Evolutionary conservation across 2,329 filamentous ascomycete genomes (phyloP), one percentile per base, ranked within the genome.

Genomic region (Clonostachys byssicola): DNA sequence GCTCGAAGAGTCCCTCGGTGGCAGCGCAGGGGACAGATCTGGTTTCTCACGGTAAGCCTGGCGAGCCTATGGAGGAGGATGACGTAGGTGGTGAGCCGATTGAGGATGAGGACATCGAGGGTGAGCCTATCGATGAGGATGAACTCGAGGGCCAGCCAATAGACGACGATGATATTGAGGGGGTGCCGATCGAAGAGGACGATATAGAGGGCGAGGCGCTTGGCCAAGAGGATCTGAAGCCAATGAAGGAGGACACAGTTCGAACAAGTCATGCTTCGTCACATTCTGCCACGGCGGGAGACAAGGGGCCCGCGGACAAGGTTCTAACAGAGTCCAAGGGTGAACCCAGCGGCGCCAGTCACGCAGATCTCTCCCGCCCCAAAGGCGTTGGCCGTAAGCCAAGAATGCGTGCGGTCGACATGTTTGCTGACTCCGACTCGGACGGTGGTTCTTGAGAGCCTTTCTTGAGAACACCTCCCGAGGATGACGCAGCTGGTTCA

Each of bases 371-470:
- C 14, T 39, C 36, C 14, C 14, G 36, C 14, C 7, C 36, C 14
- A 39, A n/a, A n/a, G 17, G 14, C 14, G 14, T 39, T n/a, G 36
- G 72, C 53, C 73, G 79, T 56, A 86, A 80, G 60, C 78, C 47
- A 16, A 47, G 86, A 51, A 86, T 89, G 65, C 83, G 83, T 55
- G 88, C 89, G 5, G 87, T 88, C 55, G 89, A 94, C 60, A 92
- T 94, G 88, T 95, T 94, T 78, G 88, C 86, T 12, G 86, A 88
- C 62, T 88, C 85, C 5, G 88, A 88, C 13, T 63, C 60, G 12
- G 56, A 52, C 33, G 42, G 38, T 30, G 46, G 47, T 20, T 17
- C 12, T 17, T 34, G 38, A 46, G 17, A 33, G 35, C 8, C 17
- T 12, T 16, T 35, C 12, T 34, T 45, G 18, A 20, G n/a, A 18